Evolutionary conservation across 2,329 filamentous ascomycete genomes (phyloP), one percentile per base, ranked within the genome.

Genomic region (Geosmithia flava): DNA sequence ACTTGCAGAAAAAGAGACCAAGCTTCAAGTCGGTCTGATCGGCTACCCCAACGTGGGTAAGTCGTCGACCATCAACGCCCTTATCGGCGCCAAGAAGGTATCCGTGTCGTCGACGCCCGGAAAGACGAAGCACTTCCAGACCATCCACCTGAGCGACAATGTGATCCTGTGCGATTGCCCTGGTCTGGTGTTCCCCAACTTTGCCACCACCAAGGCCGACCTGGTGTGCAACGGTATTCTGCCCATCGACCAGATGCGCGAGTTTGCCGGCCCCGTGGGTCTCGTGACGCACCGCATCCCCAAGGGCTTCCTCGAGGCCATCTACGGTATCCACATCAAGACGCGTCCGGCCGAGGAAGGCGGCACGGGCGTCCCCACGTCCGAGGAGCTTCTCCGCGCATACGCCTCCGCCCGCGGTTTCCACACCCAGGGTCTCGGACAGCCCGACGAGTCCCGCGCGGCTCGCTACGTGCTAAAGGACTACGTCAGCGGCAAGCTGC

Each of bases 71-170:
- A 98, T 98, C 75, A 98, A 98, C 70, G 91, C 93, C 42, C 78
- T 98, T n/a, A 90, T 97, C 50, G 94, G 94, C 46, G 83, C 93
- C 48, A 98, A 97, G 72, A 98, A 97, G 69, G 93, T 98, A 6
- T 97, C 91, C 0, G 94, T 98, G 40, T 98, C 93, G 16, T 85
- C 91, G 15, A 98, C 93, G 1, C 93, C 93, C 3, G 93, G 93
- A 63, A 98, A 98, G 71, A 98, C 93, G 15, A 98, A 98, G 71
- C 93, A 98, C 60, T 98, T 98, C 71, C 93, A 98, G 66, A 98
- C 93, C 1, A 93, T 98, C 50, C 90, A 96, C 62, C 79, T 98
- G 30, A 93, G 86, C 50, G 85, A 93, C 1, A 80, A 82, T 50
- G 88, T 98, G 53, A 78, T 97, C 44, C 78, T 98, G 7, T 97